These are phyloP conservation scores for Citrullus mucosospermus DNA, from an alignment of 306 rosid genomes.

Conservation along the genomic window DNA sequence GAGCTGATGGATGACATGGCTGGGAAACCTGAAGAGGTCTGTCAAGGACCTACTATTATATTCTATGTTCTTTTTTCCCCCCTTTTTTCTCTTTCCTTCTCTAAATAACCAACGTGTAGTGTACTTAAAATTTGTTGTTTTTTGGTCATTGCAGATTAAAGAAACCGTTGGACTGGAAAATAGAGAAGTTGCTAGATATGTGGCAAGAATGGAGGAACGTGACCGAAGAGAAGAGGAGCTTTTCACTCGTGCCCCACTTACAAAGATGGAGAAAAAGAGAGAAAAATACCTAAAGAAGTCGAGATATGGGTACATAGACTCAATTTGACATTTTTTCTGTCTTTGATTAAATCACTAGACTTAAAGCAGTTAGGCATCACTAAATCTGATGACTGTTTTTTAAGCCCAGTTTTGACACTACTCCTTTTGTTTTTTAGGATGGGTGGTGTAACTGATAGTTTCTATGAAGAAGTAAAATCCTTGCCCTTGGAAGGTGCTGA, in stretches of 20 bases:
- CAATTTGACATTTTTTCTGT: neutral
- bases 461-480: constrained; percentile 63
- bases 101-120: constrained; percentile 3
- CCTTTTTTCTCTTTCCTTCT: neutral
- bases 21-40: constrained; percentile 91
- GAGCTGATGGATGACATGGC: constrained; percentile 55
- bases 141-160: constrained; percentile 35
- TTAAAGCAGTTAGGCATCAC: neutral
- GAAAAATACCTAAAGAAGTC: constrained; percentile 62
- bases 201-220: constrained; percentile 57
- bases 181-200: constrained; percentile 40
- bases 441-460: constrained; percentile 67
- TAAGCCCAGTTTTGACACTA: neutral
- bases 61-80: constrained; percentile 1
- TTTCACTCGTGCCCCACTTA: constrained; percentile 65
- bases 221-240: constrained; percentile 66
- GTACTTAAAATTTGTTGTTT: constrained; percentile 7
- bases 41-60: constrained; percentile 9
- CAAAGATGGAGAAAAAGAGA: constrained; percentile 61
- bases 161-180: constrained; percentile 57
- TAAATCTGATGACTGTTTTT: neutral
- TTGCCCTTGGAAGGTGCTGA: constrained; percentile 47
- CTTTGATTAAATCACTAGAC: neutral
- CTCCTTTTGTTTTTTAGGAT: constrained; percentile 31
- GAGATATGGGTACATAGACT: constrained; percentile 57